Base-by-base conservation (phyloP, 495 filamentous ascomycete species). In the Choiromyces venosus region DNA sequence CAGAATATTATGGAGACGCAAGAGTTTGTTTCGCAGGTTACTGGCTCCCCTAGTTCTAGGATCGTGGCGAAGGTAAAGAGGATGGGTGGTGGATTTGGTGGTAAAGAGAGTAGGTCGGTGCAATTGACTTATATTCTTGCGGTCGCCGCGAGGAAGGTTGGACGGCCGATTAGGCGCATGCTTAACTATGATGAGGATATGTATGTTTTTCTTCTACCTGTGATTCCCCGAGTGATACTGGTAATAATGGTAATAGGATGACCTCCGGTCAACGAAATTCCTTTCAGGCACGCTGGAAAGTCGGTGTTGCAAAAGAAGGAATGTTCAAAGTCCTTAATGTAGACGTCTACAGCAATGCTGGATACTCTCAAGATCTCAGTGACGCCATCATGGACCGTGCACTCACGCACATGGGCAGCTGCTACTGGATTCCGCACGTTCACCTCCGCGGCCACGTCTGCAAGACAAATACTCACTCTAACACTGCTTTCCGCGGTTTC, bases 171-270 rank as follows among this genome's bases (percentile, higher is more conserved):
- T 66, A 75, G 83, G n/a, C 74, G 82, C 25, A 84, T 84, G 83
- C 74, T 84, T 19, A 84, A 83, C 64, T 76, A 83, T 56, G 83
- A 84, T 65, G 83, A 84, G 64, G 83, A 84, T 67, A 84, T 84
- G 83, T 81, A 79, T 72, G 83, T 82, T 56, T 80, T 69, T 16
- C 77, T 73, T 10, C 4, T 14, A 33, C 21, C 33, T 29, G 29
- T 29, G 29, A 5, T 9, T 19, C 46, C 10, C 33, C 7, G 12
- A 10, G 21, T 10, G 36, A 19, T 73, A 18, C n/a, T 39, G 52
- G n/a, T n/a, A n/a, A 52, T 37, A 3, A 61, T 77, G 29, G 72
- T 40, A 40, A 29, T 14, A 77, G 75, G 82, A 82, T 83, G 74
- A 83, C 76, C 19, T 81, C 79, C 16, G 83, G 77, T 12, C 83